These are phyloP conservation scores for Anthracocystis setariae DNA, from an alignment of 1,284 basidiomycete species.

Conservation along the genomic window DNA sequence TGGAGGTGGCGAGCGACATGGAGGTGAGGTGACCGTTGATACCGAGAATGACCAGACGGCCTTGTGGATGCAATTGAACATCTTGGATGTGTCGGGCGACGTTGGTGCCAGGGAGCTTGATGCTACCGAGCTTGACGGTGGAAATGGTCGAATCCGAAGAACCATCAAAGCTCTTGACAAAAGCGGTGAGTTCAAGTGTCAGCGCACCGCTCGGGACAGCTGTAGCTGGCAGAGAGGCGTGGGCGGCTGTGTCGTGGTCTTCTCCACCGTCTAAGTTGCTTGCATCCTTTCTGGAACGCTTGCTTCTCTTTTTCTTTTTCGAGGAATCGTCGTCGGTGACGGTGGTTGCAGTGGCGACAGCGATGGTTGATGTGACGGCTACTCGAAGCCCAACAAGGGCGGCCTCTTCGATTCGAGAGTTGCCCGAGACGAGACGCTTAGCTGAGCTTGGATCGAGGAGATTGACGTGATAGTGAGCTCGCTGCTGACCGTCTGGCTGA, in stretches of 20 bases:
- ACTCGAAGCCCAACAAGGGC: slow-evolving; percentile 34
- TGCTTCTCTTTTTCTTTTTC: slow-evolving; percentile 44
- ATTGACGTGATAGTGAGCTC: slow-evolving; percentile 33
- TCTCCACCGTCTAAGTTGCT: slow-evolving; percentile 8
- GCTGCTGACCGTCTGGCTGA: slow-evolving; percentile 5
- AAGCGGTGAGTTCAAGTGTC: slow-evolving; percentile 29
- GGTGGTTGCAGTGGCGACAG: neutral
- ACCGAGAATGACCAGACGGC: slow-evolving; percentile 27
- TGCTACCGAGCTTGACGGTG: slow-evolving; percentile 18
- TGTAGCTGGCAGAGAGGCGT: slow-evolving; percentile 2
- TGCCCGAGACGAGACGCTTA: slow-evolving; percentile 23
- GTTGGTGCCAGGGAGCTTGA: slow-evolving; percentile 11
- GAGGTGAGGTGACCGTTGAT: slow-evolving; percentile 29
- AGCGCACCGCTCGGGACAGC: slow-evolving; percentile 12
- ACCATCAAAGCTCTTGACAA: slow-evolving; percentile 38
- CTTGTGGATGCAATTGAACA: slow-evolving; percentile 33
- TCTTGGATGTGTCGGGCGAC: slow-evolving; percentile 27
- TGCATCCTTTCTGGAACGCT: slow-evolving; percentile 29
- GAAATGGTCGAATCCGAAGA: slow-evolving; percentile 17
- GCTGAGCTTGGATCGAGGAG: slow-evolving; percentile 33
- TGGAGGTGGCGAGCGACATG: slow-evolving; percentile 11
- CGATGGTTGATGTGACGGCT: slow-evolving; percentile 23
- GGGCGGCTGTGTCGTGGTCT: slow-evolving; percentile 1
- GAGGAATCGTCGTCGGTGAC: slow-evolving; percentile 6
- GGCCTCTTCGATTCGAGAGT: slow-evolving; percentile 29